A percentile compares a stretch with the other conserved stretches of the same genome.
Conservation (phyloP, 2,329 filamentous ascomycete genomes). For the Drechslera avenae region DNA sequence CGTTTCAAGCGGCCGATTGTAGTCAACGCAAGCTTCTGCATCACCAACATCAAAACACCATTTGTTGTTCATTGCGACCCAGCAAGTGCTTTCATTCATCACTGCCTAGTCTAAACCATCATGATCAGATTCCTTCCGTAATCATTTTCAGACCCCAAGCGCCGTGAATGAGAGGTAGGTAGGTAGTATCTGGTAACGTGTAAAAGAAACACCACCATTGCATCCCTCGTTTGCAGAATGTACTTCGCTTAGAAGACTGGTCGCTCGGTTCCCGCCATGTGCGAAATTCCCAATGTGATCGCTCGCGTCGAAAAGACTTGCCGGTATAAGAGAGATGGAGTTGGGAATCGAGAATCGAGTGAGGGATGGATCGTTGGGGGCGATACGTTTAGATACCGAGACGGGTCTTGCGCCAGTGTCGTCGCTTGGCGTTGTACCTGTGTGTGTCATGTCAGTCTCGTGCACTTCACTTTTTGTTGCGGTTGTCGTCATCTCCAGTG, state of each 20-base stretch:
- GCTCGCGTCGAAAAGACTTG: conserved; percentile 31
- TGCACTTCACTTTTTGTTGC: background rate
- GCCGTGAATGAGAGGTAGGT: conserved; percentile 39
- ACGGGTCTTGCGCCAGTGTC: conserved; percentile 99
- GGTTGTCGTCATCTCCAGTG: conserved; percentile 3
- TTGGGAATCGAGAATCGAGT: conserved; percentile 44
- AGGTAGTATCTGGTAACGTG: conserved; percentile 30
- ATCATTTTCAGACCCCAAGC: conserved; percentile 45
- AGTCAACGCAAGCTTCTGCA: background rate
- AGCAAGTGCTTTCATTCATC: conserved; percentile 44
- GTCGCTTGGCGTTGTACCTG: conserved; percentile 99
- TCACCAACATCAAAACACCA: conserved; percentile 10
- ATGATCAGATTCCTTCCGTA: conserved; percentile 31
- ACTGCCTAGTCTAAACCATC: conserved; percentile 48
- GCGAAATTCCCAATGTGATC: conserved; percentile 37
- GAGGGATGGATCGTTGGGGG: conserved; percentile 47
- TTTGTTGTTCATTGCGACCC: conserved; percentile 32
- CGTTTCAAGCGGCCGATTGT: too few relatives aligned
- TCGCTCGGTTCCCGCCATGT: conserved; percentile 33
- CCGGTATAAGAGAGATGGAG: conserved; percentile 27
- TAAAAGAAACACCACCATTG: conserved; percentile 28
- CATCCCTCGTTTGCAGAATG: conserved; percentile 33
- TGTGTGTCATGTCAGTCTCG: conserved; percentile 22
- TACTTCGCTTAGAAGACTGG: conserved; percentile 32
- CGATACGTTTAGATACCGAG: conserved; percentile 88